These are phyloP conservation scores for Tylopilus sp. DNA, from an alignment of 1,284 basidiomycete species.

Conservation along the genomic window DNA sequence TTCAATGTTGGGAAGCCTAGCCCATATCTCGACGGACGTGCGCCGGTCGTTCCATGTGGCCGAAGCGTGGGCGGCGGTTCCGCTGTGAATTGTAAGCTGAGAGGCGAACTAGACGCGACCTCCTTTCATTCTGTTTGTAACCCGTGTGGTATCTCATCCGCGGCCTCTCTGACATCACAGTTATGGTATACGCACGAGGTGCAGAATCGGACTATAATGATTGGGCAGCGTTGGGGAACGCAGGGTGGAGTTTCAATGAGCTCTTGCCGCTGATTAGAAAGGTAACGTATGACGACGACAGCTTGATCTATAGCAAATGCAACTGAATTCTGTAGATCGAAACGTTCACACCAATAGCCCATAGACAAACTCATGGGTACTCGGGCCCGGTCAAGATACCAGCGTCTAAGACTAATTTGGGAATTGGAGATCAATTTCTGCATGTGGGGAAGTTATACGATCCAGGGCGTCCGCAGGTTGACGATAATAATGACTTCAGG, in stretches of 20 bases:
- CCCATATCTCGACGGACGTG: conserved; percentile 8
- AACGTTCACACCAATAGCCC: conserved; percentile 54
- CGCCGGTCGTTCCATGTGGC: conserved; percentile 35
- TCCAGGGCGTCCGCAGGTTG: conserved; percentile 47
- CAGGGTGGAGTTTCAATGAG: conserved; percentile 12
- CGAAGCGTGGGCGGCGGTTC: conserved; percentile 71
- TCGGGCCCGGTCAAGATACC: conserved; percentile 67
- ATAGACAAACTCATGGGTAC: conserved; percentile 57
- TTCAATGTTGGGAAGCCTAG: conserved; percentile 56
- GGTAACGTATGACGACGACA: conserved; percentile 40
- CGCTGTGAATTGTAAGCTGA: conserved; percentile 43
- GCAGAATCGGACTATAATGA: conserved; percentile 12
- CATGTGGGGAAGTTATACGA: conserved; percentile 57
- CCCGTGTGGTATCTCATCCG: neutral
- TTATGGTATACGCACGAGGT: neutral
- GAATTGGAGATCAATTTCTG: conserved; percentile 59
- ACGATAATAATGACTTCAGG: conserved; percentile 58
- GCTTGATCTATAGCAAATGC: neutral
- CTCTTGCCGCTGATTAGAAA: conserved; percentile 62
- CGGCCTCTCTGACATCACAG: neutral
- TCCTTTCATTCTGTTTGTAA: neutral
- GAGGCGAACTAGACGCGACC: no score
- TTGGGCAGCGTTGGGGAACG: conserved; percentile 8
- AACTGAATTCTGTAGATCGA: conserved; percentile 52
- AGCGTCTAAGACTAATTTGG: conserved; percentile 46